Evolutionary conservation across 1,284 basidiomycete species (phyloP), one percentile per base, ranked within the genome.

Genomic region (Fomitopsis pinicola): DNA sequence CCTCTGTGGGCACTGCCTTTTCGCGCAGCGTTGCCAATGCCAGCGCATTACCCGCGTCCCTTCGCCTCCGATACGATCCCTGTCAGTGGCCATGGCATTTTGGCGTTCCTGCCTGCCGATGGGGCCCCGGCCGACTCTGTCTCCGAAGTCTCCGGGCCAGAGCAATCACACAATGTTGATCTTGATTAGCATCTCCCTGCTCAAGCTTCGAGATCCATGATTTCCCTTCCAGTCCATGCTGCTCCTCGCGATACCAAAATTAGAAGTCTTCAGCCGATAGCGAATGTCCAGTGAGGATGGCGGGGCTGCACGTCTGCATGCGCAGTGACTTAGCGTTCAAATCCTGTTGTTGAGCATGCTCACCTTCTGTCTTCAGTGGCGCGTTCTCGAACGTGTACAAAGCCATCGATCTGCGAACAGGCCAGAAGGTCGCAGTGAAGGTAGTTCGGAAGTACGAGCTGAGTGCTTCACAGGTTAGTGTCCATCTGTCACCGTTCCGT

Each of bases 351-450:
- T 45, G 35, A 38, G 42, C 17, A 42, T 44, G 44, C 64, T 67
- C 10, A 67, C 26, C 26, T 46, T 30, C 17, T 44, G 1, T 19
- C 45, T 22, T 10, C 63, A 94, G 92, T 69, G 97, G 97, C 65
- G 97, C 97, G 42, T 99, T 99, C 75, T 98, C 97, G 12, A 95
- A 98, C 72, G 97, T 99, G 3, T 99, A 97, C 84, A 95, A 94
- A 75, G 97, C 95, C 2, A 71, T 92, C 59, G 92, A 98, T 76
- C 78, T 87, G 60, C 78, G 82, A 59, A 89, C 89, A 17, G 87
- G 89, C 19, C 81, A 88, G 72, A 92, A 92, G 76, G 93, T 97
- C 40, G 97, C 97, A 89, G 93, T 98, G 81, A 98, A 98, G 78
- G 92, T 97, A 57, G 97, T 99, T 57, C 91, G 97, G 71, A 99